Base-by-base conservation (phyloP, 2,329 filamentous ascomycete genomes). In the Beauveria australis region DNA sequence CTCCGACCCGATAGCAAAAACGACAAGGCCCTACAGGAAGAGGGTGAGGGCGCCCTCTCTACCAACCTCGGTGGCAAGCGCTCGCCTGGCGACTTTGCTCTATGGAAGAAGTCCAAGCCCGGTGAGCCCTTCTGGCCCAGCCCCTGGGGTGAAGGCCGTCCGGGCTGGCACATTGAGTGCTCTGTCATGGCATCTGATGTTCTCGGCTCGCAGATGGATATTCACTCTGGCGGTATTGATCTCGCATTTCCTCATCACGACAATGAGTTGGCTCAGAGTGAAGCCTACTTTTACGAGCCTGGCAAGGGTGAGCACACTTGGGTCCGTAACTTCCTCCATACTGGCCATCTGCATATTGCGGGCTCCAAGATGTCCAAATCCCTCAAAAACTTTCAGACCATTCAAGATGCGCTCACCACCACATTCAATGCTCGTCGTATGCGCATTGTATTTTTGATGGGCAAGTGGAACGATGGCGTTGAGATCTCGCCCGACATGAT, bases 121-220 rank as follows among this genome's bases (percentile, higher is more conserved):
- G 93, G 93, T 48, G 93, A 97, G 78, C 93, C 93, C 0, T 89
- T 85, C 65, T 97, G 93, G 93, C 80, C 86, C 5, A 94, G 89
- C 67, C 86, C 86, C 3, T 97, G 93, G 92, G 92, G 93, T 5
- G 81, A 86, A 60, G 92, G 92, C 5, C 81, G 93, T 49, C 93
- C 93, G 1, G 93, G 93, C 19, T 97, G 93, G 93, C 93, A 97
- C 70, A 97, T 97, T 69, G 92, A 97, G 76, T 97, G 93, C 84
- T 92, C 89, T 1, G 92, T 92, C 18, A 97, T 97, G 93, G 92
- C 92, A 0, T 93, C 89, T 2, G 90, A 92, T 64, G 83, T 92
- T n/a, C 78, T 97, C 1, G 92, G 92, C 5, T 81, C 86, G 30
- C 82, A 87, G 63, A 92, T 97, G 79, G 93, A 97, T 72, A 90